Conservation (phyloP, 345 rosid genomes). For the Rhizophora mangle region DNA sequence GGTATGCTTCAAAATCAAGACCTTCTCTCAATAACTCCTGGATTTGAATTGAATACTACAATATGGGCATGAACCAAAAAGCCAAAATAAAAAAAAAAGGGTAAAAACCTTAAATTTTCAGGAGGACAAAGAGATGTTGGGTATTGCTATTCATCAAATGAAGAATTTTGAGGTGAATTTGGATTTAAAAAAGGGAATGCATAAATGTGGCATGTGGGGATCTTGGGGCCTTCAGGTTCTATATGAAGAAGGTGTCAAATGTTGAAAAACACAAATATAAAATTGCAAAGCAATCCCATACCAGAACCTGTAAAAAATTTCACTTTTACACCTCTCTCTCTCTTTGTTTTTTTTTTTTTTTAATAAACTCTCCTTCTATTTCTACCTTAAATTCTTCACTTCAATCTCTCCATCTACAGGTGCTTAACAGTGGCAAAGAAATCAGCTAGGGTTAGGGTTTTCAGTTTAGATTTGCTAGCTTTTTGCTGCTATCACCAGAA, state of each 20-base stretch:
- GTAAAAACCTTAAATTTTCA: not conserved
- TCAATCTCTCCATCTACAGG: not conserved
- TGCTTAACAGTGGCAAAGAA: not conserved
- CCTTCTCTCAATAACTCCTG: not conserved
- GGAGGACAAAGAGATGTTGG: not conserved
- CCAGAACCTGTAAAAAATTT: not conserved
- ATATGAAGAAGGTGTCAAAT: not conserved
- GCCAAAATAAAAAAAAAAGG: too few relatives aligned
- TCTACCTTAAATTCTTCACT: not conserved
- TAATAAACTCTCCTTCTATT: not conserved
- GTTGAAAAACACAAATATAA: not conserved
- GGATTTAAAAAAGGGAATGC: not conserved
- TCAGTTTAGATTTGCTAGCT: not conserved
- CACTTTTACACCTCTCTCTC: not conserved
- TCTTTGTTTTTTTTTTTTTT: too few relatives aligned
- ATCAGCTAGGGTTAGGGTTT: constrained; percentile 10
- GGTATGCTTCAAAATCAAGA: constrained; percentile 2
- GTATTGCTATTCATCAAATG: not conserved
- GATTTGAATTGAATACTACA: not conserved
- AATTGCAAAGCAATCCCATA: not conserved
- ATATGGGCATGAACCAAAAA: not conserved
- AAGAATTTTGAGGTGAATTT: not conserved
- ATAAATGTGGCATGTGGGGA: constrained; percentile 1
- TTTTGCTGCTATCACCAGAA: too few relatives aligned
- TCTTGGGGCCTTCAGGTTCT: constrained; percentile 4